A percentile compares a stretch with the other conserved stretches of the same genome.
phyloP scores from a whole-genome alignment of 2,329 filamentous ascomycete genomes.

The Beauveria scarabaeidicola region DNA sequence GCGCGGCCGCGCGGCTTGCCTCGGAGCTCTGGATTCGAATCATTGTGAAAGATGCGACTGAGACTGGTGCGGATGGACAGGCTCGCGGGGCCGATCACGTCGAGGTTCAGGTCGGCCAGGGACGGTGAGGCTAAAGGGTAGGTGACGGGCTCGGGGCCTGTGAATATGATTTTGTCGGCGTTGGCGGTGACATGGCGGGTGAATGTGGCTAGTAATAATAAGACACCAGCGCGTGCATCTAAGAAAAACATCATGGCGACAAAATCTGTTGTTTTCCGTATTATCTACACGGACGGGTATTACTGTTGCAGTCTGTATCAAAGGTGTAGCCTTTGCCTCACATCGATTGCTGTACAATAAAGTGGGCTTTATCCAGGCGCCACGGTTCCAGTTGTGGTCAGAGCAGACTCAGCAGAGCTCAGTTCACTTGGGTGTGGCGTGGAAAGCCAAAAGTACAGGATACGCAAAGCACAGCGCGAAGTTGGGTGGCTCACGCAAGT shows the following conservation, averaged over 20 bases:
- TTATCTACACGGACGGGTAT: not conserved
- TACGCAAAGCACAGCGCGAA: not conserved
- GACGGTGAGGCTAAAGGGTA: conserved; percentile 36
- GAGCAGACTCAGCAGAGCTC: not conserved
- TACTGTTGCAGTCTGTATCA: not conserved
- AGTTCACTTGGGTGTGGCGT: not conserved
- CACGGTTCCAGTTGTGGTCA: not conserved
- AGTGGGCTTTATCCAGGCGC: not conserved
- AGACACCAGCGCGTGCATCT: not conserved
- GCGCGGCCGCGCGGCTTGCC: conserved; percentile 44
- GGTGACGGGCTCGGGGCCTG: conserved; percentile 52
- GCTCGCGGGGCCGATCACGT: conserved; percentile 51
- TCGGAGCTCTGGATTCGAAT: conserved; percentile 17
- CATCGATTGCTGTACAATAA: not conserved
- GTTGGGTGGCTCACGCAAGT: not conserved
- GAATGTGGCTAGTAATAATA: conserved; percentile 12
- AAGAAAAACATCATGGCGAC: not conserved
- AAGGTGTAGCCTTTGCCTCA: not conserved
- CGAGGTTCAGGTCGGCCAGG: conserved; percentile 51
- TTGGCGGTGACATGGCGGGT: conserved; percentile 47
- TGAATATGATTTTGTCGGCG: conserved; percentile 85
- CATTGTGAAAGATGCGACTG: conserved; percentile 57
- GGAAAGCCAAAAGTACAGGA: not conserved
- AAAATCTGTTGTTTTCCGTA: not conserved
- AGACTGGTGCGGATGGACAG: conserved; percentile 55